These are phyloP conservation scores for Coemansia sp. DNA, from an alignment of 192 early-diverging fungal species.

Conservation along the genomic window DNA sequence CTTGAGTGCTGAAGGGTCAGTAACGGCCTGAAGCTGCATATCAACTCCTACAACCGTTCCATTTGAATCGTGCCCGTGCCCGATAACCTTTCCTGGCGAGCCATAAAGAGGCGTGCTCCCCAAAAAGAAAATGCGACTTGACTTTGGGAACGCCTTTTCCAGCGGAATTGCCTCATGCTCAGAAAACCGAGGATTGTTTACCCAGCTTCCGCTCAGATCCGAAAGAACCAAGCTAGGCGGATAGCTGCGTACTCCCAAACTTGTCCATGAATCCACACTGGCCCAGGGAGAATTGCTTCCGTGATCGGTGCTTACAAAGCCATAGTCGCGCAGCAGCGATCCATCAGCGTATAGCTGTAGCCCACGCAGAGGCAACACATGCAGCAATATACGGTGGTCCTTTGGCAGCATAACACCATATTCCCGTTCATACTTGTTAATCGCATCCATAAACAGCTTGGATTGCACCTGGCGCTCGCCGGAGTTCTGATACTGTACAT, in stretches of 20 bases:
- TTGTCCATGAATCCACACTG: constrained; percentile 14
- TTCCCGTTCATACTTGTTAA: constrained; percentile 24
- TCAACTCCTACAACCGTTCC: constrained; percentile 23
- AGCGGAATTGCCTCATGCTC: constrained; percentile 70
- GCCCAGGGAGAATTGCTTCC: constrained; percentile 21
- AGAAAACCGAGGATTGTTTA: constrained; percentile 65
- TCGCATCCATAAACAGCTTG: constrained; percentile 27
- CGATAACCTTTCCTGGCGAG: constrained; percentile 63
- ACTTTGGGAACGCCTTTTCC: constrained; percentile 68
- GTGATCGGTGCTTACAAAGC: constrained; percentile 4
- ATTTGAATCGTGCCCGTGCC: constrained; percentile 42
- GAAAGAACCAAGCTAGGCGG: constrained; percentile 47
- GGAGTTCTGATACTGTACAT: constrained; percentile 9
- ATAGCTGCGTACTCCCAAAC: constrained; percentile 24
- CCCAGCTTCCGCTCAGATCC: constrained; percentile 47
- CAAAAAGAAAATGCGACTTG: constrained; percentile 77
- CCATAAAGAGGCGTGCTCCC: constrained; percentile 71
- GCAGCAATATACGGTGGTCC: constrained; percentile 21
- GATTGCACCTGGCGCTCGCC: constrained; percentile 29
- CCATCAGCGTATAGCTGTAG: constrained; percentile 43
- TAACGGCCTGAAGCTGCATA: constrained; percentile 30
- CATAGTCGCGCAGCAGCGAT: constrained; percentile 47
- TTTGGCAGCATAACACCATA: constrained; percentile 20
- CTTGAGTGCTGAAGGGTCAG: constrained; percentile 14
- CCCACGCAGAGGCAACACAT: constrained; percentile 46